Percentiles rank a stretch among this genome's conserved stretches.
These are phyloP conservation scores for Candida maesae DNA, from an alignment of 805 yeast genomes.

Conservation along the genomic window DNA sequence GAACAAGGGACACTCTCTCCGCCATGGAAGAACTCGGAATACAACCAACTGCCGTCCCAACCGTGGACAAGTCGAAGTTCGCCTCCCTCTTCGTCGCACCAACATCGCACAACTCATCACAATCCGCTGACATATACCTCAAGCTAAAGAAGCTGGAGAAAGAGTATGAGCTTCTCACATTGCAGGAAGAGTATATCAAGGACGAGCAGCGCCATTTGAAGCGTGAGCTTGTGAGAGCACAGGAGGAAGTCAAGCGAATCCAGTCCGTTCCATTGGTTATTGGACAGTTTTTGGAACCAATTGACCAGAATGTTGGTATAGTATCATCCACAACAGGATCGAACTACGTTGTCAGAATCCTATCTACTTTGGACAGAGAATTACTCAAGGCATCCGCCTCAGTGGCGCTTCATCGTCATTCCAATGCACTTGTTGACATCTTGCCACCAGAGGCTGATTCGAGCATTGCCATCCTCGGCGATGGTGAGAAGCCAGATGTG, in stretches of 20 bases:
- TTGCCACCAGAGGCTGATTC: conserved; percentile 99
- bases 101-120: conserved; percentile 12
- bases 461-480: conserved; percentile 90
- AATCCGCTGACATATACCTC: conserved; percentile 62
- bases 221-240: conserved; percentile 92
- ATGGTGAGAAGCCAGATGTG: conserved; percentile 87
- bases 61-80: conserved; percentile 31
- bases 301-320: conserved; percentile 94
- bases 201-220: conserved; percentile 97
- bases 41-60: conserved; percentile 30
- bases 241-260: conserved; percentile 96
- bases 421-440: conserved; percentile 95
- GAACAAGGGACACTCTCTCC: no score
- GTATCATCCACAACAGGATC: conserved; percentile 98
- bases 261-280: conserved; percentile 97
- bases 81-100: conserved; percentile 25
- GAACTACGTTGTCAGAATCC: conserved; percentile 91
- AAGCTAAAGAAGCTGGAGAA: conserved; percentile 85
- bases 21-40: conserved; percentile 70
- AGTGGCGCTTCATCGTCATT: conserved; percentile 97
- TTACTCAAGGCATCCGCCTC: conserved; percentile 90
- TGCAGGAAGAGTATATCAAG: conserved; percentile 96
- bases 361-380: conserved; percentile 93
- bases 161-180: conserved; percentile 74
- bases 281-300: conserved; percentile 97